phyloP scores from a whole-genome alignment of 495 filamentous ascomycete species.

The Stereocaulon alpinum region DNA sequence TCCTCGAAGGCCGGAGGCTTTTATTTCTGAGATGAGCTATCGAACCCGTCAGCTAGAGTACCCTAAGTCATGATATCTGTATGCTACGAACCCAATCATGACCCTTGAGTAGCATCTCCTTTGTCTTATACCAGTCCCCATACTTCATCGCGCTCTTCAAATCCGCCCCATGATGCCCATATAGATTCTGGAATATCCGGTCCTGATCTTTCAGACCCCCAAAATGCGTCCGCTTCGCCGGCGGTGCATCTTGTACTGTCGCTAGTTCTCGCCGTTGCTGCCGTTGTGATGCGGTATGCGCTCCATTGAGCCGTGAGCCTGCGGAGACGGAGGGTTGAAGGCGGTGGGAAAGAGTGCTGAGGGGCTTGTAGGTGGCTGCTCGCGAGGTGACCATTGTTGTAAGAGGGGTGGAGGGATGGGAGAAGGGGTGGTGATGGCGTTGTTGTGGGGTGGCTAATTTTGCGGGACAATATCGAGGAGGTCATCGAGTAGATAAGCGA shows the following conservation, averaged over 20 bases:
- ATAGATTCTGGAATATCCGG: constrained; percentile 97
- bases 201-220: constrained; percentile 90
- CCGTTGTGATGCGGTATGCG: constrained; percentile 25
- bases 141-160: constrained; percentile 93
- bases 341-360: constrained; percentile 45
- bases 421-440: neutral
- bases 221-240: constrained; percentile 60
- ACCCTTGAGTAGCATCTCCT: constrained; percentile 93
- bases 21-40: constrained; percentile 90
- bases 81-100: constrained; percentile 69
- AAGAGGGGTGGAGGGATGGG: neutral
- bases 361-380: constrained; percentile 32
- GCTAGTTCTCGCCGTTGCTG: constrained; percentile 61
- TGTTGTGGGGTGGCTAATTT: constrained; percentile 5
- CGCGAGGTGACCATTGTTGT: constrained; percentile 12
- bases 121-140: constrained; percentile 98
- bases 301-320: constrained; percentile 26
- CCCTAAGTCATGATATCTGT: constrained; percentile 21
- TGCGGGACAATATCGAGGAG: constrained; percentile 1
- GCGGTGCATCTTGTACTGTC: constrained; percentile 74
- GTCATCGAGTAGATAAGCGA: constrained; percentile 16
- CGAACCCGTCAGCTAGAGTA: constrained; percentile 10
- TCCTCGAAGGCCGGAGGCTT: constrained; percentile 87
- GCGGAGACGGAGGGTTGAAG: constrained; percentile 39
- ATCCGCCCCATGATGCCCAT: constrained; percentile 82